Base-by-base conservation (phyloP, 768 basidiomycete species). In the Leccinum variicolor region DNA sequence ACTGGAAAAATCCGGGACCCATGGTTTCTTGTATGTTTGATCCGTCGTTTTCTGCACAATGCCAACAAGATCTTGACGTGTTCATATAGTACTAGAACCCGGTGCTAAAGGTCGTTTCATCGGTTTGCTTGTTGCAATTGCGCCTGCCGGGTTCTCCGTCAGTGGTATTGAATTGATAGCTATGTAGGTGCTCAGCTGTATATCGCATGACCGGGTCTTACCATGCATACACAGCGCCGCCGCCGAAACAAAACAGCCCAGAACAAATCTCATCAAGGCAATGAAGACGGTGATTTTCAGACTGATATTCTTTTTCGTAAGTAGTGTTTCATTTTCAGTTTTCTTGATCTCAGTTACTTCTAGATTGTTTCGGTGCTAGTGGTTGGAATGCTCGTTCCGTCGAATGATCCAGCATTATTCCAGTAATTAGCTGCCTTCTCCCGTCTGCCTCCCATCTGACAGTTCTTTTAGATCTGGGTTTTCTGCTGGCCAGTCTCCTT, bases 351-450 rank as follows among this genome's bases (percentile, higher is more conserved):
- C 33, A 13, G 9, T 50, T n/a, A 17, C 60, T 23, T 26, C 21
- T 53, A 68, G 66, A 61, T 68, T 46, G 3, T 23, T 45, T 62
- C 64, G 1, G 66, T 65, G 13, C 72, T 88, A 57, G 76, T 87
- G 57, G 81, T 87, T 39, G 90, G 90, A 57, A 84, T 94, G 85
- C 78, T 92, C 41, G 88, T 94, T 46, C 82, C 89, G 1, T 89
- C 80, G 62, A 75, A 85, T 64, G 84, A 92, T 67, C 66, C 70
- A 0, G 66, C 71, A 11, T 75, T 91, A 43, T 77, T 87, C 43
- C 67, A 73, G 55, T 59, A 75, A 73, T 58, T 45, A 64, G 53
- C 10, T 41, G 2, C n/a, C 33, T 33, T 15, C 7, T 14, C 33
- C 33, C 2, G 4, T 29, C 41, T 34, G 15, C 19, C 25, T 31